phyloP scores from a whole-genome alignment of 768 basidiomycete genomes.

The Kwoniella newhampshirensis region DNA sequence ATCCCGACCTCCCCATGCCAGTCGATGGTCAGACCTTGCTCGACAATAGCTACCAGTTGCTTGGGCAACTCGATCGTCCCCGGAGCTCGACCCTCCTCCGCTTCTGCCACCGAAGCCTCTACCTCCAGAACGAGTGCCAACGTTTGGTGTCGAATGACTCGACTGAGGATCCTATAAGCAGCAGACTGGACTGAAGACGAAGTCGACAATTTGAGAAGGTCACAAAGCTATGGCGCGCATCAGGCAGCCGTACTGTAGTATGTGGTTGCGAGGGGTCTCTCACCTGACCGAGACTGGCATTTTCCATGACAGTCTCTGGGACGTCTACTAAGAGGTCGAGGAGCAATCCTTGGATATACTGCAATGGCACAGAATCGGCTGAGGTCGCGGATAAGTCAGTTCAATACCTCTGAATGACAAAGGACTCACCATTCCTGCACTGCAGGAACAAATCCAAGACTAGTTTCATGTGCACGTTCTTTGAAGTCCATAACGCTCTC shows the following conservation, averaged over 20 bases:
- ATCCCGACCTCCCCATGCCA: conserved; percentile 28
- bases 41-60: conserved; percentile 68
- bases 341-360: conserved; percentile 63
- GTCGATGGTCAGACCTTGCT: conserved; percentile 41
- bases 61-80: conserved; percentile 62
- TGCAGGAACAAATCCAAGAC: conserved; percentile 64
- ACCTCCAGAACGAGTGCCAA: conserved; percentile 81
- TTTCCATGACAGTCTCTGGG: conserved; percentile 60
- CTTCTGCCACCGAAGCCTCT: conserved; percentile 65
- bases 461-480: conserved; percentile 60
- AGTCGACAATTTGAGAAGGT: conserved; percentile 65
- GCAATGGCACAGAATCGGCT: conserved; percentile 61
- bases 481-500: conserved; percentile 66
- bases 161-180: conserved; percentile 70
- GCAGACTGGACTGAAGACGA: conserved; percentile 70
- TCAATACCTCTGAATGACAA: conserved; percentile 5
- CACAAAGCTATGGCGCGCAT: conserved; percentile 65
- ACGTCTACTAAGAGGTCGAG: conserved; percentile 69
- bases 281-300: conserved; percentile 67
- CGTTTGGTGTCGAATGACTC: conserved; percentile 71
- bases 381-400: not conserved
- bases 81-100: conserved; percentile 57
- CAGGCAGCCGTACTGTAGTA: not conserved
- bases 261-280: conserved; percentile 13
- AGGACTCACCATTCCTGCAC: conserved; percentile 38